Evolutionary conservation across 2,329 filamentous ascomycete genomes (phyloP).

Genomic region (Xylaria hypoxylon): DNA sequence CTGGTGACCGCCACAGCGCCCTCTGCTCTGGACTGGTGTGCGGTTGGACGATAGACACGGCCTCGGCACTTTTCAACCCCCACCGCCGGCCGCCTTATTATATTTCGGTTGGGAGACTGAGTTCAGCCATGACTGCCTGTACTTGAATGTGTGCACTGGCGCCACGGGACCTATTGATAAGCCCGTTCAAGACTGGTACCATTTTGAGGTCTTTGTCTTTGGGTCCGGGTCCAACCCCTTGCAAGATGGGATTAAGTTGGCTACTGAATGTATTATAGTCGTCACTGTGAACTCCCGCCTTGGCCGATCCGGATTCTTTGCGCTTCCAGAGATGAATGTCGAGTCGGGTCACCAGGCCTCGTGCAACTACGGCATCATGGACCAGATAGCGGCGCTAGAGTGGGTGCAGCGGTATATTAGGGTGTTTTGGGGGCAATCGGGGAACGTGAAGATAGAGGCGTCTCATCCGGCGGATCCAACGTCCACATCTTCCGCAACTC

Average conservation of each 20-base stretch:
- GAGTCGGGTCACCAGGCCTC: constrained; percentile 31
- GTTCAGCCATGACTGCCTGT: constrained; percentile 36
- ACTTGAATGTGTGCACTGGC: constrained; percentile 33
- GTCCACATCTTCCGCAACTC: constrained; percentile 28
- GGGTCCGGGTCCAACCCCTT: constrained; percentile 29
- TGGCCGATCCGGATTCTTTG: constrained; percentile 33
- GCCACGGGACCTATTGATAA: constrained; percentile 11
- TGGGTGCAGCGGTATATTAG: constrained; percentile 35
- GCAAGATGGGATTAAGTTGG: constrained; percentile 27
- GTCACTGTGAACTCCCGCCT: constrained; percentile 38
- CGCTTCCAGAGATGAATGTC: constrained; percentile 30
- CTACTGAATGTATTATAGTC: constrained; percentile 28
- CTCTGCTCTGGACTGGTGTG: constrained; percentile 25
- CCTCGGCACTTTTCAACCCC: constrained; percentile 7
- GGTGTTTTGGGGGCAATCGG: constrained; percentile 29
- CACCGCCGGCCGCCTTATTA: constrained; percentile 16
- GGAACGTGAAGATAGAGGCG: constrained; percentile 30
- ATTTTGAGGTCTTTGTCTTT: constrained; percentile 37
- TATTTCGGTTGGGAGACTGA: constrained; percentile 16
- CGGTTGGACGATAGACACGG: constrained; percentile 21
- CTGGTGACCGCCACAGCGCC: constrained; percentile 28
- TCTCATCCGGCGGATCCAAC: constrained; percentile 30
- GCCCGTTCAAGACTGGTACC: constrained; percentile 35
- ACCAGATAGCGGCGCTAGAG: constrained; percentile 32
- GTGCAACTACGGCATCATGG: constrained; percentile 36